Evolutionary conservation across 306 rosid species (phyloP), one percentile per base, ranked within the genome.

Genomic region (Heteromeles arbutifolia): DNA sequence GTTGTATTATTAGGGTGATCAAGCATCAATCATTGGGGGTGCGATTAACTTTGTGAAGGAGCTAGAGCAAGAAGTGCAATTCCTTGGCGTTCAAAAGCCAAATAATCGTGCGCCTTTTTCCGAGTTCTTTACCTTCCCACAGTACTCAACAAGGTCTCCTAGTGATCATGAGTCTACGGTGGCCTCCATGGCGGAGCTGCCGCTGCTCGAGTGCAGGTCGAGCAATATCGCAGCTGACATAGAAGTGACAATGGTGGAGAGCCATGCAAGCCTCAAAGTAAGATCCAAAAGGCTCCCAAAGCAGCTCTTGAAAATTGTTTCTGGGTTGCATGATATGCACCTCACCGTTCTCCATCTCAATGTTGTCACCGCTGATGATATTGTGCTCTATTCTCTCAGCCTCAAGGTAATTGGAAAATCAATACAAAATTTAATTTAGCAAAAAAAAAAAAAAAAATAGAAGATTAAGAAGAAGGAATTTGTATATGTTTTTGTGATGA

Each of bases 211-310:
- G 68, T 64, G 44, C 43, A 64, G 34, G 24, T 12, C 28, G 28
- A 74, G 34, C 19, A 44, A 14, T 21, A 65, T 45, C 29, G 77
- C 77, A 19, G 98, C 97, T 52, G 98, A 96, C 61, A 82, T 96
- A 63, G 97, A 96, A 83, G 99, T 92, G 59, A 88, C 93, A 63
- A 88, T 96, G 96, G 98, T 92, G 65, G 99, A 92, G 71, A 90
- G 85, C 84, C 99, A 96, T 83, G 99, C 96, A 76, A 96, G 85
- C 78, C 79, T 96, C 58, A 92, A 90, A 70, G 91, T 96, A 67
- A 88, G 97, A 63, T 86, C 98, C 11, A 88, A 83, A 78, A 89
- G 77, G 78, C 65, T 87, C 37, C 90, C 98, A 34, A 92, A 88
- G 77, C 99, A 89, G 77, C 90, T 89, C 32, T 67, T 92, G 80